phyloP scores from a whole-genome alignment of 768 basidiomycete genomes.

The Mycena vitilis region DNA sequence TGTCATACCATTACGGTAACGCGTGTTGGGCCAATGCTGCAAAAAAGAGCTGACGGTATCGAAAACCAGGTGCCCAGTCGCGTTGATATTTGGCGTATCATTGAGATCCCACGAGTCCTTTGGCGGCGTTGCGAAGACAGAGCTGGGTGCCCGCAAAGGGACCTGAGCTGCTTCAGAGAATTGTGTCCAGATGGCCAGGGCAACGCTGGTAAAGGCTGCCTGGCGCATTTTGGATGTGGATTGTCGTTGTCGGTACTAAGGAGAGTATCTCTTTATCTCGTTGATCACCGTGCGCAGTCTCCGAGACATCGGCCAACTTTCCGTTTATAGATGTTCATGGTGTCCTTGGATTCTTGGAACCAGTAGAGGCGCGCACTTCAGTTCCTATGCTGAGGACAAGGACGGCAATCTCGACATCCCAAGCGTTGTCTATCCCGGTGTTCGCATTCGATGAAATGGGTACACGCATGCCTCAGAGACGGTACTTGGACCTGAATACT shows the following conservation, averaged over 20 bases:
- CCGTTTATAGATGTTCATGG: background rate
- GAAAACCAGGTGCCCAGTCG: conserved; percentile 39
- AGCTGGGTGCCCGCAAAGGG: background rate
- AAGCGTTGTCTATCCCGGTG: no score
- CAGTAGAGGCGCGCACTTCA: no score
- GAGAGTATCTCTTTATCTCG: background rate
- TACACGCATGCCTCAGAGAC: no score
- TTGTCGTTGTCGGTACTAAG: no score
- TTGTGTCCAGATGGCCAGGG: conserved; percentile 6
- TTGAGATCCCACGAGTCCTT: conserved; percentile 40
- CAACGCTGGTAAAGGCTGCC: background rate
- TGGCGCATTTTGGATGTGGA: conserved; percentile 16
- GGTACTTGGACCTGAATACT: no score
- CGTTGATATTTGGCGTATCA: conserved; percentile 39
- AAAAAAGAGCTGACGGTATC: conserved; percentile 44
- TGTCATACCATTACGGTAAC: conserved; percentile 43
- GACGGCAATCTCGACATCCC: no score
- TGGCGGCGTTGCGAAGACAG: background rate
- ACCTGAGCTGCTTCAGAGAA: conserved; percentile 10
- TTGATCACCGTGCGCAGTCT: background rate
- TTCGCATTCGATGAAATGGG: no score
- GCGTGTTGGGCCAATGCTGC: conserved; percentile 50
- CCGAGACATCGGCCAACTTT: background rate
- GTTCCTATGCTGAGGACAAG: no score
- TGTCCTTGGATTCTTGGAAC: no score